Base-by-base conservation (phyloP, 352 stramenopile species). In the Pythium folliculosum region DNA sequence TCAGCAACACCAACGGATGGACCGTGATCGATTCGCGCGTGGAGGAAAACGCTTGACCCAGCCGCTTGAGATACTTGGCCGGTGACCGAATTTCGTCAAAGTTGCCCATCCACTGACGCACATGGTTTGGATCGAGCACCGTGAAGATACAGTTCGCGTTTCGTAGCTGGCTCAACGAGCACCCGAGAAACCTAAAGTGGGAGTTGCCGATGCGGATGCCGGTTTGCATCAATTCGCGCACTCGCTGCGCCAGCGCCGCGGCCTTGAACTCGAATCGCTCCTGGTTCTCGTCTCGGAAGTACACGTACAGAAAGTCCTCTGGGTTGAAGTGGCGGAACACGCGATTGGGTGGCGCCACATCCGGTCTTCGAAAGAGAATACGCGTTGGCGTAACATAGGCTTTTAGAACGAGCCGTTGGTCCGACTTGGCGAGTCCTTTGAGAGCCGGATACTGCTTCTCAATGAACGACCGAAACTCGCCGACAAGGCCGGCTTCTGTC, bases 211-310 rank as follows among this genome's bases (percentile, higher is more conserved):
- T 43, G 4, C 40, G 27, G 25, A 77, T 75, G 7, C 71, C 71
- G 13, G 60, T 27, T 0, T 27, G 10, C 25, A 77, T 44, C 14
- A 77, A 49, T n/a, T 30, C n/a, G 23, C 70, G 71, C 47, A 92
- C 74, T 21, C 75, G 65, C 21, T 38, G 23, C 13, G 57, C 50
- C 2, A 71, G 40, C 21, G 32, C 17, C n/a, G 17, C 21, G 14
- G 44, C 40, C 0, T 69, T 74, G 62, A 87, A 90, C 14, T 94
- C 82, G 37, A 92, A 67, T 13, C 81, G 77, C 53, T 92, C 82
- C 60, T 82, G 84, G 43, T 89, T 90, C 63, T 94, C 86, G 63
- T 94, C 86, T 10, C 86, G 84, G 38, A 94, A 94, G 60, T 94
- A 90, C 35, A 92, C 82, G 45, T 91, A 90, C 71, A 94, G 81